Evolutionary conservation across 2,329 filamentous ascomycete species (phyloP).

Genomic region (Colletotrichum limetticola): DNA sequence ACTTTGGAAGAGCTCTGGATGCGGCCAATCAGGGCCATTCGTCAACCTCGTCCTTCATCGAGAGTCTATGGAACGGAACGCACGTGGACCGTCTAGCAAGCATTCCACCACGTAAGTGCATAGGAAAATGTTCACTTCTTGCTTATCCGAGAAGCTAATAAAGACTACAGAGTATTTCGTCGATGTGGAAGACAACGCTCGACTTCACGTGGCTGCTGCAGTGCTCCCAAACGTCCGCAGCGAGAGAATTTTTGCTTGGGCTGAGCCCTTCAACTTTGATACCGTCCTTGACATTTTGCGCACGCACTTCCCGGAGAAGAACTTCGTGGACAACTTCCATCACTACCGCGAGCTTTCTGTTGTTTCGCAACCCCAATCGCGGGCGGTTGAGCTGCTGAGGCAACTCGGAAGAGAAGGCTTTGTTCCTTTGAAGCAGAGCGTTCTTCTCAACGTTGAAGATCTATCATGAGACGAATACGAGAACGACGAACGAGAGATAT

Average conservation of each 20-base stretch:
- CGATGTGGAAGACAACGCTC: constrained; percentile 59
- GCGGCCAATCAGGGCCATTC: constrained; percentile 37
- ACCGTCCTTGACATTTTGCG: constrained; percentile 46
- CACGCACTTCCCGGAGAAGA: constrained; percentile 34
- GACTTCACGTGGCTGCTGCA: constrained; percentile 63
- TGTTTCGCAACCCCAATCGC: not conserved
- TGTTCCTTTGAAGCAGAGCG: constrained; percentile 15
- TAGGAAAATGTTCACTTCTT: accelerated
- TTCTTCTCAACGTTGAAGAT: constrained; percentile 18
- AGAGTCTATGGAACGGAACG: constrained; percentile 39
- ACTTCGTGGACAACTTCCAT: constrained; percentile 40
- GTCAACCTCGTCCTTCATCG: constrained; percentile 39
- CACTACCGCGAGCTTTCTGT: constrained; percentile 13
- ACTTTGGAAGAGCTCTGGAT: constrained; percentile 40
- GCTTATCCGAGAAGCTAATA: not conserved
- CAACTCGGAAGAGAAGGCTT: constrained; percentile 15
- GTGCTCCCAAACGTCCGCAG: constrained; percentile 55
- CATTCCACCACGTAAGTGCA: constrained; percentile 20
- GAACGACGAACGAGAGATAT: not conserved
- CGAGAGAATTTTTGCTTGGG: constrained; percentile 66
- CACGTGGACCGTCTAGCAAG: constrained; percentile 11
- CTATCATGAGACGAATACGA: not conserved
- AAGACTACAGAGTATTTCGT: constrained; percentile 52
- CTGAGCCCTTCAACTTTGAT: constrained; percentile 58
- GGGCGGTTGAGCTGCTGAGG: constrained; percentile 4